Evolutionary conservation across 2,329 filamentous ascomycete species (phyloP), one percentile per base, ranked within the genome.

Genomic region (Lachnellula cervina): DNA sequence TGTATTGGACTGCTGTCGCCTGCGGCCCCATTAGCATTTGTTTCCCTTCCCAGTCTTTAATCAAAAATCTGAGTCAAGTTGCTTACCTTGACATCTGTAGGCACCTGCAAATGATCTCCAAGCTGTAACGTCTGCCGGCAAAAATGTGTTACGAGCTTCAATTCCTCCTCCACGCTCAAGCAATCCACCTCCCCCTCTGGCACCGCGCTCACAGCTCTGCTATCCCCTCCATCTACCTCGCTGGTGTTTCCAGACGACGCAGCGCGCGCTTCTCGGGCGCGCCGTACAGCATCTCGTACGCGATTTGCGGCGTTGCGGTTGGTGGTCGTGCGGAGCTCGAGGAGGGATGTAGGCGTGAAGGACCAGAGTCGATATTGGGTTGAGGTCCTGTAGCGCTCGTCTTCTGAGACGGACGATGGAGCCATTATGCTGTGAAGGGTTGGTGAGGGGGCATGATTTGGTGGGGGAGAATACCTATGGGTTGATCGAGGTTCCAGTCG

Each of bases 311-410:
- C 94, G 49, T 89, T 80, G 9, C 80, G 74, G 73, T 97, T 97
- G 34, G 92, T 96, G 62, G 87, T 87, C 43, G 79, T 75, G 56
- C 94, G 89, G 23, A 93, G 80, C 2, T 85, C 79, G 49, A 80
- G 78, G 4, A 99, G 82, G 40, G 86, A 83, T 3, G 83, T 73
- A 2, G 86, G 82, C 0, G 90, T 90, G 73, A 93, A 97, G 11
- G 92, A 96, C 94, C 94, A 99, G 56, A 95, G 80, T 44, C 89
- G 84, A 70, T 85, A 97, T 72, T 99, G 94, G 47, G 90, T 93
- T 0, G 93, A 96, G 51, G 88, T 82, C 34, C 90, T 86, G 74
- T 97, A 99, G 54, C 92, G 80, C 63, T 90, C 89, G 73, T 99
- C 94, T 80, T 99, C 94, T 34, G 65, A 28, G 6, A 46, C 13